These are phyloP conservation scores for Kwoniella pini DNA, from an alignment of 768 basidiomycete species.

Conservation along the genomic window DNA sequence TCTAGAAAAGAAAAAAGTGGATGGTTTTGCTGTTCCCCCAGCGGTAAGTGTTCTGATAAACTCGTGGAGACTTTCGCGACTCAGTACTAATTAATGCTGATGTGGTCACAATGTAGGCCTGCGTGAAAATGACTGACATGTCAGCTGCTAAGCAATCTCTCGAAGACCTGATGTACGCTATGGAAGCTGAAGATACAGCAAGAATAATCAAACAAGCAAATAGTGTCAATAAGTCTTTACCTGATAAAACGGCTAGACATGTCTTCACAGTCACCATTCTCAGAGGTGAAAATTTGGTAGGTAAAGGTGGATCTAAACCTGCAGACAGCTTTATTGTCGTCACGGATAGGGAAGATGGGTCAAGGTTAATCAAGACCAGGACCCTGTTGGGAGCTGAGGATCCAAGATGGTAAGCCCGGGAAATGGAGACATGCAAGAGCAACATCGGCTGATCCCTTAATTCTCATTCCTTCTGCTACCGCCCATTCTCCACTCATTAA, in stretches of 20 bases:
- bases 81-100: background rate
- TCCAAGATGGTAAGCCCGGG: conserved; percentile 52
- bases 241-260: conserved; percentile 25
- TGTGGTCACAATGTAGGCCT: conserved; percentile 36
- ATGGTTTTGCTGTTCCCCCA: conserved; percentile 48
- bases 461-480: too few relatives aligned
- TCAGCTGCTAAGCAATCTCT: conserved; percentile 41
- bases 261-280: conserved; percentile 45
- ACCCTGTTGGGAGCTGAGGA: conserved; percentile 50
- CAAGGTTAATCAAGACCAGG: conserved; percentile 47
- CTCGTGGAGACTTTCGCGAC: too few relatives aligned
- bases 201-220: conserved; percentile 33
- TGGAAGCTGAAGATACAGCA: conserved; percentile 52
- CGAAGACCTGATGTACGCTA: conserved; percentile 47
- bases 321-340: conserved; percentile 50
- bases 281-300: conserved; percentile 47
- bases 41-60: too few relatives aligned
- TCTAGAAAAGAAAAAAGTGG: conserved; percentile 49
- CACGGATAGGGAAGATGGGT: conserved; percentile 33
- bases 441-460: too few relatives aligned
- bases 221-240: conserved; percentile 13
- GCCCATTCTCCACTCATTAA: too few relatives aligned
- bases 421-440: too few relatives aligned
- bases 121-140: conserved; percentile 53
- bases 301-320: conserved; percentile 32